Base-by-base conservation (phyloP, 2,329 filamentous ascomycete genomes). In the Eutypella sp. region DNA sequence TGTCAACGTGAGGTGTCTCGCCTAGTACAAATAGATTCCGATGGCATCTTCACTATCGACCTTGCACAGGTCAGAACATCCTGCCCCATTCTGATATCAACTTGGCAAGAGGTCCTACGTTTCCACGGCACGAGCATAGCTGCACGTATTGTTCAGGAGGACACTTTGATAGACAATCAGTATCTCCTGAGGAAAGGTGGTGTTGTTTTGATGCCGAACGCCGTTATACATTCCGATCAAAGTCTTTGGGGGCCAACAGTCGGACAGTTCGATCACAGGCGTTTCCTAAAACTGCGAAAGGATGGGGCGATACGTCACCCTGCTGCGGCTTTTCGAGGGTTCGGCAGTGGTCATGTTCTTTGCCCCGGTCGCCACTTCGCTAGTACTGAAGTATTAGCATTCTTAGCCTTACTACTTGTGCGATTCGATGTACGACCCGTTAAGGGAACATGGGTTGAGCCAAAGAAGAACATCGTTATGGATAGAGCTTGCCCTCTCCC, bases 31-130 rank as follows among this genome's bases (percentile, higher is more conserved):
- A 37, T 40, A 15, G 41, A 39, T n/a, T 40, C 31, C 23, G 22
- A 7, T 34, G 11, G 23, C 15, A 40, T 25, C 2, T 39, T 54
- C 8, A 48, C 38, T 3, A 44, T 62, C 25, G 57, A 59, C 33
- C 41, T 60, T 20, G 54, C 53, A 1, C 23, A 16, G 5, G 52
- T 59, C 29, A 55, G 50, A 4, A 47, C 40, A 5, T 45, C 51
- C 5, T 63, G 59, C n/a, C 60, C 57, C 0, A 43, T 58, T 1
- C 54, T 64, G 5, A n/a, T 57, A 20, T 58, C 56, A 29, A 60
- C 56, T 2, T 62, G 59, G 24, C 54, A 62, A 19, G 61, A 63
- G 36, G 56, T 50, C 0, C 44, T 64, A 10, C 59, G 58, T 2
- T 51, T 50, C 37, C 60, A 54, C 16, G 44, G 55, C 2, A 41